phyloP scores from a whole-genome alignment of 106 monocot species.

The Cymbidium sinense region DNA sequence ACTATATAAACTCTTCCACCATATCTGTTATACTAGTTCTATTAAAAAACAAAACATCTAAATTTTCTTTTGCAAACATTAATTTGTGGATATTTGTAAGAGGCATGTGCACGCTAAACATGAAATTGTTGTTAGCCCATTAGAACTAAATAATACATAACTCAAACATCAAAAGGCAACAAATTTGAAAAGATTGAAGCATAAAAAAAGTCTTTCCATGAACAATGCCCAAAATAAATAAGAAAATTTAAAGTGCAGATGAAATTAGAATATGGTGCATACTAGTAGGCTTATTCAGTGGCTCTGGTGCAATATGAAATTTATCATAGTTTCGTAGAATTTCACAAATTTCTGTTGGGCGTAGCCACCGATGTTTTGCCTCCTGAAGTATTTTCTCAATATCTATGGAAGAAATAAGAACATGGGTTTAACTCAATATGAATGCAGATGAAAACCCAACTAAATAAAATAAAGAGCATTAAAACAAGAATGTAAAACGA shows the following conservation, averaged over 20 bases:
- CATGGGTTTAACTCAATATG: not conserved
- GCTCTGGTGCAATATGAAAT: constrained; percentile 74
- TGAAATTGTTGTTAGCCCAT: not conserved
- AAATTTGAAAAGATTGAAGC: not conserved
- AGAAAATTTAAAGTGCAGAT: not conserved
- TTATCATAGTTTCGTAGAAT: constrained; percentile 72
- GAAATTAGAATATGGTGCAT: constrained; percentile 9
- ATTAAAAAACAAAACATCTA: too few relatives aligned
- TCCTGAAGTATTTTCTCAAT: constrained; percentile 73
- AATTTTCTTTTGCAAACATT: too few relatives aligned
- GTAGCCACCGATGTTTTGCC: constrained; percentile 82
- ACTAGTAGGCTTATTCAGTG: constrained; percentile 85
- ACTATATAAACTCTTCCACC: too few relatives aligned
- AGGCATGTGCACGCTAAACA: not conserved
- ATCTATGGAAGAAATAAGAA: constrained; percentile 32
- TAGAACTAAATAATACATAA: not conserved
- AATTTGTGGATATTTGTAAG: too few relatives aligned
- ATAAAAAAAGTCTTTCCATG: not conserved
- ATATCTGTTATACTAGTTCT: too few relatives aligned
- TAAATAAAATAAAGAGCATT: not conserved
- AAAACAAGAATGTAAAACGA: not conserved
- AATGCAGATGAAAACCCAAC: not conserved
- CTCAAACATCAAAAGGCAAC: not conserved
- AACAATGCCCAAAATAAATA: not conserved
- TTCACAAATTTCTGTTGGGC: constrained; percentile 93